These are phyloP conservation scores for Juncus inflexus DNA, from an alignment of 176 grass and related monocot species.

Conservation along the genomic window DNA sequence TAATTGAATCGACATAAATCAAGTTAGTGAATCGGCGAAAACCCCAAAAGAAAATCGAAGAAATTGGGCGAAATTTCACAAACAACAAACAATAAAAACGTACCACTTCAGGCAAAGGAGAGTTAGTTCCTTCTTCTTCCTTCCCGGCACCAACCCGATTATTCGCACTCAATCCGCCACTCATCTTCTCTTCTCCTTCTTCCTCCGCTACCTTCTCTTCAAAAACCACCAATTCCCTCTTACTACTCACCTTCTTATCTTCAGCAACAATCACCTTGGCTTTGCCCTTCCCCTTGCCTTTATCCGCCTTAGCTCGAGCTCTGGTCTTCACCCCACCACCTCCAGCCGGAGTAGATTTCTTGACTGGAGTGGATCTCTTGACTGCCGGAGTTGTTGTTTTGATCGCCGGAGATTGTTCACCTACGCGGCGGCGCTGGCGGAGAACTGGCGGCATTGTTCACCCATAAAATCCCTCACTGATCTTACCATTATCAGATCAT, in stretches of 20 bases:
- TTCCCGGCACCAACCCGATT: conserved; percentile 34
- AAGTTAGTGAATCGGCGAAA: background rate
- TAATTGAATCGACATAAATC: background rate
- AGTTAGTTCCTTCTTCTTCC: conserved; percentile 44
- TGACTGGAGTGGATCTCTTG: conserved; percentile 1
- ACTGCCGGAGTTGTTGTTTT: conserved; percentile 1
- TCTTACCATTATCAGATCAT: conserved; percentile 23
- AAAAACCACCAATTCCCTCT: conserved; percentile 2
- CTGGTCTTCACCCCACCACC: conserved; percentile 6
- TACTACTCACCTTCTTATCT: conserved; percentile 2
- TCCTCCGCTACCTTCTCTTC: background rate
- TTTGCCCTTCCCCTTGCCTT: conserved; percentile 5
- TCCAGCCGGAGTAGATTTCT: background rate
- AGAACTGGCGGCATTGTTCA: conserved; percentile 21
- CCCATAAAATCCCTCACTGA: conserved; percentile 10
- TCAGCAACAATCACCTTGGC: background rate
- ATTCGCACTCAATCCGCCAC: conserved; percentile 57
- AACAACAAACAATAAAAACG: background rate
- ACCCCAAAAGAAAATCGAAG: background rate
- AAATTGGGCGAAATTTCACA: background rate
- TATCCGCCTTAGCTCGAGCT: conserved; percentile 3
- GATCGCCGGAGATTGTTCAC: conserved; percentile 3
- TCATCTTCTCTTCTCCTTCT: conserved; percentile 11
- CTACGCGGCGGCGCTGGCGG: conserved; percentile 14
- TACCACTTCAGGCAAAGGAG: conserved; percentile 53